These are phyloP conservation scores for Elymus sibiricus DNA, from an alignment of 176 grass and related monocot species.

Conservation along the genomic window DNA sequence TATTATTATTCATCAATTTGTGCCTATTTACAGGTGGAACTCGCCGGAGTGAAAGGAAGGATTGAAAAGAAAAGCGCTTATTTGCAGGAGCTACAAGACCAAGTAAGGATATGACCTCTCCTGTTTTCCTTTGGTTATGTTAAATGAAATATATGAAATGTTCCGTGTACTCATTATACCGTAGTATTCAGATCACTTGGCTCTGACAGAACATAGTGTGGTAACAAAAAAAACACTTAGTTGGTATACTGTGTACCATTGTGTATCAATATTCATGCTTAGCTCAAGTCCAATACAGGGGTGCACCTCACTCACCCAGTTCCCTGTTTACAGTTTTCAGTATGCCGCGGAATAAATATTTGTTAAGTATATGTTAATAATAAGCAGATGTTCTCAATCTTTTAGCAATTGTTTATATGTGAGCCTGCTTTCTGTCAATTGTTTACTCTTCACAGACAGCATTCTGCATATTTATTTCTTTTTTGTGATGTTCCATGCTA, in stretches of 20 bases:
- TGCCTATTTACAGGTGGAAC: slow-evolving; percentile 50
- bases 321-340: not conserved
- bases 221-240: not conserved
- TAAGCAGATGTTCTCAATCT: not conserved
- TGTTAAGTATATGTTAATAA: not conserved
- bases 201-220: slow-evolving; percentile 1
- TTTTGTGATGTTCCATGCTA: not conserved
- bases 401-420: not conserved
- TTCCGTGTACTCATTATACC: not conserved
- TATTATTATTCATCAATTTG: slow-evolving; percentile 3
- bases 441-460: not conserved
- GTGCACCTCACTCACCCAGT: not conserved
- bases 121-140: slow-evolving; percentile 14
- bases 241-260: not conserved
- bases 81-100: slow-evolving; percentile 92
- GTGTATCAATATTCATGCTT: not conserved
- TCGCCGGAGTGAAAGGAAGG: slow-evolving; percentile 63
- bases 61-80: slow-evolving; percentile 94
- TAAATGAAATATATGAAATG: slow-evolving; percentile 1
- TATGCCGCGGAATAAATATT: not conserved
- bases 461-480: not conserved
- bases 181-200: not conserved
- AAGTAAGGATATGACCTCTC: slow-evolving; percentile 54
- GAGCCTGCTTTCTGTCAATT: not conserved
- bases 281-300: not conserved